Evolutionary conservation across 768 basidiomycete species (phyloP).

Genomic region (Mycena galericulata): DNA sequence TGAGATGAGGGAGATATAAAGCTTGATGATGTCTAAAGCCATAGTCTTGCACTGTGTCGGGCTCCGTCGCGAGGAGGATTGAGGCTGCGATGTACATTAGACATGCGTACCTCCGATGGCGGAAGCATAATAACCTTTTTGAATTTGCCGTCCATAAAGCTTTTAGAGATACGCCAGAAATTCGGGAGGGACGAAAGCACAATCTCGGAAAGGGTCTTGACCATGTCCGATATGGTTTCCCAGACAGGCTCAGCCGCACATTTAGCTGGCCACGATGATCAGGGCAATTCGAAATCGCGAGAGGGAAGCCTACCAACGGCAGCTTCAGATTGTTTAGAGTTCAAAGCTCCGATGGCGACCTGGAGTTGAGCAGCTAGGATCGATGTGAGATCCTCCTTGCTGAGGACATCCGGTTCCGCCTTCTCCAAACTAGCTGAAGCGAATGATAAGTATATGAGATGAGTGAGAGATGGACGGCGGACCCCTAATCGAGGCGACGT

Average conservation of each 20-base stretch:
- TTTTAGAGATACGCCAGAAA: conserved; percentile 94
- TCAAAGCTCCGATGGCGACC: conserved; percentile 67
- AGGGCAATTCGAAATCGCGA: not conserved
- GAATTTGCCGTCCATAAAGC: conserved; percentile 94
- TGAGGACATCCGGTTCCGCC: conserved; percentile 47
- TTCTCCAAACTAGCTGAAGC: conserved; percentile 61
- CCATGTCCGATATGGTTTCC: conserved; percentile 81
- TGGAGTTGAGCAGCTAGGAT: conserved; percentile 70
- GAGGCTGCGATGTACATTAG: conserved; percentile 35
- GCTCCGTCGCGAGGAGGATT: conserved; percentile 68
- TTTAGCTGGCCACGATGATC: conserved; percentile 61
- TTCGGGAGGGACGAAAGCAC: conserved; percentile 88
- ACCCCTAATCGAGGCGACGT: conserved; percentile 68
- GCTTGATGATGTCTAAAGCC: conserved; percentile 88
- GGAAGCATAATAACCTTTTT: conserved; percentile 69
- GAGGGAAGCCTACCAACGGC: conserved; percentile 61
- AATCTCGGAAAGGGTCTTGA: conserved; percentile 89
- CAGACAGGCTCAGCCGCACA: conserved; percentile 82
- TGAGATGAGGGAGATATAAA: conserved; percentile 87
- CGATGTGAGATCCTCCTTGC: conserved; percentile 53
- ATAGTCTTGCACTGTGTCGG: conserved; percentile 87
- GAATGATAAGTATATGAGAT: conserved; percentile 21
- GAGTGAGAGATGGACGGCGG: conserved; percentile 23
- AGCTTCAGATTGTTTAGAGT: conserved; percentile 71
- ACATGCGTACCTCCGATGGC: not conserved